A percentile compares a stretch with the other conserved stretches of the same genome.
These are phyloP conservation scores for Talaromyces verruculosus DNA, from an alignment of 2,329 filamentous ascomycete species.

Conservation along the genomic window DNA sequence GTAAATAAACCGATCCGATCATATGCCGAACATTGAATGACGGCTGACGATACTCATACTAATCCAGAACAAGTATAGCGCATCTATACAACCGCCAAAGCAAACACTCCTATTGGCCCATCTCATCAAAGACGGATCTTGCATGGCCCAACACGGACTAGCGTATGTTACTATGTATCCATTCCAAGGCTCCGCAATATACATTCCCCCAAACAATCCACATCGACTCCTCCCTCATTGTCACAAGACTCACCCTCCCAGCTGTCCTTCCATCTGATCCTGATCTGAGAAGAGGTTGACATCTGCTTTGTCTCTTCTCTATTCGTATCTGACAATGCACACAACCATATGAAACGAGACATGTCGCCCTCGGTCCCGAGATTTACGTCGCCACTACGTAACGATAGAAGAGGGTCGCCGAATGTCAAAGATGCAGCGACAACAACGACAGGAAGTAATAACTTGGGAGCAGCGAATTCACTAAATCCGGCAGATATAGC, in stretches of 20 bases:
- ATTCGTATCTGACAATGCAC: neutral
- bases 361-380: constrained; percentile 32
- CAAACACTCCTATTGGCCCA: neutral
- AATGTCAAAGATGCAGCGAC: neutral
- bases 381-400: constrained; percentile 34
- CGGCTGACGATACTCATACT: neutral
- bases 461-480: neutral
- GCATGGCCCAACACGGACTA: neutral
- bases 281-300: neutral
- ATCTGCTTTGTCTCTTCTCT: neutral
- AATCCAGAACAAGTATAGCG: neutral
- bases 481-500: constrained; percentile 1
- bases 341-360: neutral
- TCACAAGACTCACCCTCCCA: neutral
- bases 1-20: neutral
- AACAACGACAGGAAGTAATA: neutral
- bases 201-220: constrained; percentile 10
- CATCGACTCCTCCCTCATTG: neutral
- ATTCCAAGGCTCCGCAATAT: constrained; percentile 7
- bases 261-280: neutral
- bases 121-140: neutral
- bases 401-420: neutral
- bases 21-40: neutral
- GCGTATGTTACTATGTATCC: neutral
- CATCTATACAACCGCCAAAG: too few relatives aligned